Conservation (phyloP, 2,329 filamentous ascomycete genomes). For the Aschersonia sp. region DNA sequence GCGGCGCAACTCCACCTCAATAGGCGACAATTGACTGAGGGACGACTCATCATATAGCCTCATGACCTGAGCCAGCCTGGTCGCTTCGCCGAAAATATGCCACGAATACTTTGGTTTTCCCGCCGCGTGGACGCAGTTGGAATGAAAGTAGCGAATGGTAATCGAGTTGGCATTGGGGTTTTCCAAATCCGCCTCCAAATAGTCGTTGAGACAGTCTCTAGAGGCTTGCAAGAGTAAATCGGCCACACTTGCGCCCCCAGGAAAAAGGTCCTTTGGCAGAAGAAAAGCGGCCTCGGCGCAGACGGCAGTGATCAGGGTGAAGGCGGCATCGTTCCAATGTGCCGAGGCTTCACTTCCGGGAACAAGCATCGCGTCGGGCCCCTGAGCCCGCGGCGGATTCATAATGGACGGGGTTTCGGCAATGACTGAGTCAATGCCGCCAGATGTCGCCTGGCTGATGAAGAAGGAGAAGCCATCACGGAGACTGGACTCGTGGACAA, state of each 20-base stretch:
- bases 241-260: slow-evolving; percentile 20
- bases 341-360: neutral
- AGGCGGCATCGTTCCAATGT: slow-evolving; percentile 21
- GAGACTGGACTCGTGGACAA: slow-evolving; percentile 25
- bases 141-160: slow-evolving; percentile 28
- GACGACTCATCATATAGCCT: slow-evolving; percentile 25
- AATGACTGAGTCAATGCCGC: neutral
- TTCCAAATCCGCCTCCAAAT: slow-evolving; percentile 26
- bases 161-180: slow-evolving; percentile 26
- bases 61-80: slow-evolving; percentile 26
- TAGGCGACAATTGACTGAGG: slow-evolving; percentile 15
- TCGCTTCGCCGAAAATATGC: slow-evolving; percentile 29
- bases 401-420: neutral
- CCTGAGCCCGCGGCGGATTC: slow-evolving; percentile 5
- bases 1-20: slow-evolving; percentile 23
- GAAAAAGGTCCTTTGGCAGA: slow-evolving; percentile 23
- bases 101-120: slow-evolving; percentile 27
- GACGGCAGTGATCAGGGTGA: slow-evolving; percentile 27
- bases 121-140: slow-evolving; percentile 27
- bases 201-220: slow-evolving; percentile 20
- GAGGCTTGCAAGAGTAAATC: slow-evolving; percentile 24
- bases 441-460: neutral
- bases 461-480: slow-evolving; percentile 21
- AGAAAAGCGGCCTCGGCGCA: slow-evolving; percentile 26
- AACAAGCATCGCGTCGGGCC: neutral